Conservation (phyloP, 129 eudicot species). For the Apium graveolens region DNA sequence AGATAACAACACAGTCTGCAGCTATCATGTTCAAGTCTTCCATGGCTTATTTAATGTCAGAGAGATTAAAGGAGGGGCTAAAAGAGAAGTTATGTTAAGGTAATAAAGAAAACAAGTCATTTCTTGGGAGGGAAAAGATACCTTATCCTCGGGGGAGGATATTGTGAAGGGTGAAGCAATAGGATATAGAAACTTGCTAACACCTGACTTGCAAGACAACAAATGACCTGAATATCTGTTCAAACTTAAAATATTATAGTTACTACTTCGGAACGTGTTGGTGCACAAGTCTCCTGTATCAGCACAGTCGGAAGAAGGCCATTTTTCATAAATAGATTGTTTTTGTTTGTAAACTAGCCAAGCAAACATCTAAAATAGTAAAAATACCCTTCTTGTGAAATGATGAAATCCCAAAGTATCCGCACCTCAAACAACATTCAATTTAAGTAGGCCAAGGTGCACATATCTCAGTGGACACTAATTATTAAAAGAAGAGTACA, state of each 20-base stretch:
- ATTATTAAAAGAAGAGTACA: constrained; percentile 5
- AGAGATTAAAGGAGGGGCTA: constrained; percentile 12
- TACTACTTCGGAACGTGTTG: neutral
- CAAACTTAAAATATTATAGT: neutral
- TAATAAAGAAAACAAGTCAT: constrained; percentile 35
- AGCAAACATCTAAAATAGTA: neutral
- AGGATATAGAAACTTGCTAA: constrained; percentile 26
- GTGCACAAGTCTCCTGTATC: neutral
- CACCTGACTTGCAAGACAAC: constrained; percentile 35
- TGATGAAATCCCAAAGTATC: neutral
- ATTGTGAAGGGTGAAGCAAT: constrained; percentile 66
- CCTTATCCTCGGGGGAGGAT: constrained; percentile 43
- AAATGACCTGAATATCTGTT: constrained; percentile 13
- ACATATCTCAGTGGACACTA: neutral
- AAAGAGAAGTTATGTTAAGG: neutral
- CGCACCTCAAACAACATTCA: neutral
- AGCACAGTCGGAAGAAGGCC: neutral
- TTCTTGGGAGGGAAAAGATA: constrained; percentile 39
- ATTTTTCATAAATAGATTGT: neutral
- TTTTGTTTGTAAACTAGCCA: neutral
- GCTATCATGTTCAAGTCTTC: constrained; percentile 56
- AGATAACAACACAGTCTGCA: constrained; percentile 78
- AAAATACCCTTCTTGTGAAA: neutral
- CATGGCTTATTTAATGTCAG: constrained; percentile 27
- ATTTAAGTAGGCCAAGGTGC: neutral